phyloP scores from a whole-genome alignment of 169 alveolate species.

The Neospora caninum region DNA sequence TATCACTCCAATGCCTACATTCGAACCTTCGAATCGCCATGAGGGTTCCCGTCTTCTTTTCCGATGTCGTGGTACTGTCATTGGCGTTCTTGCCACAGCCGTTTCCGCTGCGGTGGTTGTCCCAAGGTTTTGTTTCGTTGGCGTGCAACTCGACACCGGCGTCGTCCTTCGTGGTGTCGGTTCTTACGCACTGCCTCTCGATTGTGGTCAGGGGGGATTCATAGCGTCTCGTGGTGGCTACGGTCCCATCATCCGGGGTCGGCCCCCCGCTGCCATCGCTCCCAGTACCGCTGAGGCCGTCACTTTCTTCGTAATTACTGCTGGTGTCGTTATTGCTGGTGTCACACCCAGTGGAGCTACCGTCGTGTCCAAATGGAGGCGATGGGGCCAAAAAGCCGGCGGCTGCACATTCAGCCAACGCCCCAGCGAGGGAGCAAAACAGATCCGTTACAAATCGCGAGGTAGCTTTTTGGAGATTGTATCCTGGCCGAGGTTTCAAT shows the following conservation, averaged over 20 bases:
- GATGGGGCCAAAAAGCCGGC: neutral
- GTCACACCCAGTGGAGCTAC: neutral
- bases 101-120: neutral
- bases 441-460: neutral
- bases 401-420: neutral
- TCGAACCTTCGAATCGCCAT: neutral
- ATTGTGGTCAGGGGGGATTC: too few species aligned
- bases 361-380: neutral
- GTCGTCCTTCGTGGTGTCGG: neutral
- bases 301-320: neutral
- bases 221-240: too few species aligned
- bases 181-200: neutral
- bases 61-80: neutral
- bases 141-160: neutral
- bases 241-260: too few species aligned
- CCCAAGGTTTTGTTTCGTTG: neutral
- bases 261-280: neutral
- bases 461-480: neutral
- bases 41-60: neutral
- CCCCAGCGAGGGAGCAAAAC: neutral
- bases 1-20: neutral
- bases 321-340: neutral
- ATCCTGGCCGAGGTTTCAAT: neutral
- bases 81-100: neutral
- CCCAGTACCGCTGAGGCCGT: neutral